Base-by-base conservation (phyloP, 1,284 basidiomycete species). In the Trichosporon sp. region DNA sequence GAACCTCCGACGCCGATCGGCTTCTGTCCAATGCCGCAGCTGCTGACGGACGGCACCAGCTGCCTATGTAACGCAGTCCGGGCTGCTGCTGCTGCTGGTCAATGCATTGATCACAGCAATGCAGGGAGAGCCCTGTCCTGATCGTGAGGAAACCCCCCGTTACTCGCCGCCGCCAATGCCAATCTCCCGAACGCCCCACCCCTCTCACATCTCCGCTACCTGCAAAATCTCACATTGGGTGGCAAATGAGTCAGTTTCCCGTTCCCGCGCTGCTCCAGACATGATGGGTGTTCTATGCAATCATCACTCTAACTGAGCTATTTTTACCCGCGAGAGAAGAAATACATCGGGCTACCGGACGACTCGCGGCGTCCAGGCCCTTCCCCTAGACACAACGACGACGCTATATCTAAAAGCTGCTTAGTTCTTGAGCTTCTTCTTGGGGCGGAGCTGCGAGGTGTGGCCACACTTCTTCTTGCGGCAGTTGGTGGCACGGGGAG, bases 401-500 rank as follows among this genome's bases (percentile, higher is more conserved):
- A 54, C 49, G 49, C 49, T 29, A 54, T 54, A 54, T 54, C 49
- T 54, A 54, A 66, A n/a, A 66, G 60, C 60, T 56, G 60, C 59
- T 71, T 73, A 79, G 71, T 93, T 93, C 87, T 95, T 96, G 81
- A 95, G 86, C 86, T 96, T 96, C 89, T 81, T 81, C 80, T 81
- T 85, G 72, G 94, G 93, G 82, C 94, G 90, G 84, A 96, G 91
- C 81, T 96, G 92, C 68, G 89, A 91, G 65, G 92, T 93, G 84
- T 95, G 94, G 40, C 93, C 93, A 78, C 92, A 95, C 73, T 80
- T 80, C 69, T 79, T 73, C 78, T 82, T 81, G 70, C 78, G 75
- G 88, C 95, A 99, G 88, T 98, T 98, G 85, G 94, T 97, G 56
- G 95, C 95, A 83, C 95, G 93, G 64, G 94, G 95, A 73, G 95